Evolutionary conservation across 306 rosid species (phyloP).

Genomic region (Lablab purpureus): DNA sequence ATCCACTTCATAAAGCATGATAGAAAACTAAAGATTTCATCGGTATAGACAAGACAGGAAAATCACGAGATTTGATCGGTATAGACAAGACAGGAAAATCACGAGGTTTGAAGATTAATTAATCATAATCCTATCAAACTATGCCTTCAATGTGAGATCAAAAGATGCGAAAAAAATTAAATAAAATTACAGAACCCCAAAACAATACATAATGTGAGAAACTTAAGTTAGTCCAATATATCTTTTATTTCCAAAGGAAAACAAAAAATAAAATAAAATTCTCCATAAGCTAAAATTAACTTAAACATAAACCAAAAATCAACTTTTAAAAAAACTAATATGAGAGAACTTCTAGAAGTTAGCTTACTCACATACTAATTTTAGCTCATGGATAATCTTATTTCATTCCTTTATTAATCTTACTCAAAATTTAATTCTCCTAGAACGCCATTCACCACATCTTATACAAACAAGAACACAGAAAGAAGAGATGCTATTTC

Average conservation of each 20-base stretch:
- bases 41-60: neutral
- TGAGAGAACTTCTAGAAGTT: too few relatives aligned
- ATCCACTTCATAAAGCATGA: conserved; percentile 23
- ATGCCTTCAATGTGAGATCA: neutral
- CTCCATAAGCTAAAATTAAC: too few relatives aligned
- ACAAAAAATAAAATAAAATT: too few relatives aligned
- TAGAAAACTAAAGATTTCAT: conserved; percentile 18
- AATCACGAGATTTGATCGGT: neutral
- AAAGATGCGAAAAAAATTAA: too few relatives aligned
- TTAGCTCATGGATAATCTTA: too few relatives aligned
- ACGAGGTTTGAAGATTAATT: neutral
- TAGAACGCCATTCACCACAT: conserved; percentile 4
- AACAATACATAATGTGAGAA: neutral
- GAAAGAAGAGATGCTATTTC: neutral
- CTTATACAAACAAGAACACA: neutral
- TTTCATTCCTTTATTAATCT: too few relatives aligned
- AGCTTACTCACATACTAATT: too few relatives aligned
- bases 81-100: conserved; percentile 9
- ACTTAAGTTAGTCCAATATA: neutral
- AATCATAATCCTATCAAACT: neutral
- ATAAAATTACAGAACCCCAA: neutral
- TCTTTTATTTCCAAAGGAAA: neutral
- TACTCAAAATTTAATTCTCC: neutral
- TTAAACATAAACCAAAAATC: too few relatives aligned
- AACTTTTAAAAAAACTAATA: too few relatives aligned